phyloP scores from a whole-genome alignment of 164 flowering plant species.

The Stephania cephalantha region DNA sequence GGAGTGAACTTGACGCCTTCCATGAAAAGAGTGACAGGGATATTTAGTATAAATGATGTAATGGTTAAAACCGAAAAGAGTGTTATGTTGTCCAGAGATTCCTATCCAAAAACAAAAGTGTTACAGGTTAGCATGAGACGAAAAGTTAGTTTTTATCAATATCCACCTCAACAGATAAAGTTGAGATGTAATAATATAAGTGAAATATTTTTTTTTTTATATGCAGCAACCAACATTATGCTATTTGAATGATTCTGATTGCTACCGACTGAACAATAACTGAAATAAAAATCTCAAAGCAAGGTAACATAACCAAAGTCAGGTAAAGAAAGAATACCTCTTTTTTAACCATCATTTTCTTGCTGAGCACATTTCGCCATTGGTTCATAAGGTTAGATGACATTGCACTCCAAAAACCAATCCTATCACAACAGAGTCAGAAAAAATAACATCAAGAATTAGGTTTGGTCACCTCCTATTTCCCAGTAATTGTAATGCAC shows the following conservation, averaged over 20 bases:
- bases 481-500: not conserved
- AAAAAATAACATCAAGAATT: not conserved
- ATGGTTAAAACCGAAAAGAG: constrained; percentile 71
- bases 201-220: not conserved
- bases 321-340: constrained; percentile 41
- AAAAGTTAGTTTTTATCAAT: not conserved
- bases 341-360: constrained; percentile 78
- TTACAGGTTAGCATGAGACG: not conserved
- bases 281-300: not conserved
- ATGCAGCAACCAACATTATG: not conserved
- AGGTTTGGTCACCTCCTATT: not conserved
- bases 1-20: constrained; percentile 77
- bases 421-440: constrained; percentile 35
- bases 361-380: constrained; percentile 93
- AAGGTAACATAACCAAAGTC: not conserved
- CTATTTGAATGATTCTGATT: not conserved
- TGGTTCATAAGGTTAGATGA: constrained; percentile 89
- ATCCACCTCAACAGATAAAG: not conserved
- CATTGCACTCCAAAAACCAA: constrained; percentile 98
- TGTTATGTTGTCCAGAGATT: constrained; percentile 73
- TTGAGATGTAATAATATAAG: not conserved
- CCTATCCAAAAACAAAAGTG: constrained; percentile 44
- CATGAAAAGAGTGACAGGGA: constrained; percentile 47
- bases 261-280: not conserved
- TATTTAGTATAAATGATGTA: constrained; percentile 51